Evolutionary conservation across 805 yeast genomes (phyloP), one percentile per base, ranked within the genome.

Genomic region (Soucietia sequanensis): DNA sequence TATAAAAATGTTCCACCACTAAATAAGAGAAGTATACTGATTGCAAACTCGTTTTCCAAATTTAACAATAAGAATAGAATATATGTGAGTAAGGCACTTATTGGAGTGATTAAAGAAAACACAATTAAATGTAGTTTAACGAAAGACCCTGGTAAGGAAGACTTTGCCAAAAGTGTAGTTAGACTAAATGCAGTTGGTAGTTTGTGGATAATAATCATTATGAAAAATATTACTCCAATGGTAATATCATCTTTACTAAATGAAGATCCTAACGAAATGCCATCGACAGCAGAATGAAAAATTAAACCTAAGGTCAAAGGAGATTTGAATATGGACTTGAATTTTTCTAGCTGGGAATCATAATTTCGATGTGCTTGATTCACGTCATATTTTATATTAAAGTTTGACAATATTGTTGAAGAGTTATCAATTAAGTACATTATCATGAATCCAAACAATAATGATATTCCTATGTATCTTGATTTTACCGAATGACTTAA

Each of bases 101-200:
- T 30, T 1, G 91, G 88, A 0, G 87, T 80, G n/a, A 77, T 62
- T 4, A 68, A 40, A 1, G 89, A 63, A 49, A 84, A 84, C 3
- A 70, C 48, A 5, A 63, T 50, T 21, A 84, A 46, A 46, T 81
- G 83, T 17, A 70, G 53, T 33, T 66, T 44, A 15, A 76, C 61
- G 17, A 57, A 43, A 15, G 46, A 31, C 22, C 47, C 37, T 21
- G 63, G 30, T 2, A 70, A 38, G 4, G 68, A 65, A 23, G 62
- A 59, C 20, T 65, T 57, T 8, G 75, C 46, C 20, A 84, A 62
- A 11, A 82, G 65, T 1, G 85, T 69, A 4, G 76, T 55, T 27
- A 84, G 65, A 26, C 89, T 83, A 53, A 84, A 80, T 4, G 87
- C 70, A 0, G 91, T 81, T 0, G 93, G 93, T 4, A 84, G 63